These are phyloP conservation scores for Elaeis oleifera DNA, from an alignment of 202 grass and related monocot species.

Conservation along the genomic window DNA sequence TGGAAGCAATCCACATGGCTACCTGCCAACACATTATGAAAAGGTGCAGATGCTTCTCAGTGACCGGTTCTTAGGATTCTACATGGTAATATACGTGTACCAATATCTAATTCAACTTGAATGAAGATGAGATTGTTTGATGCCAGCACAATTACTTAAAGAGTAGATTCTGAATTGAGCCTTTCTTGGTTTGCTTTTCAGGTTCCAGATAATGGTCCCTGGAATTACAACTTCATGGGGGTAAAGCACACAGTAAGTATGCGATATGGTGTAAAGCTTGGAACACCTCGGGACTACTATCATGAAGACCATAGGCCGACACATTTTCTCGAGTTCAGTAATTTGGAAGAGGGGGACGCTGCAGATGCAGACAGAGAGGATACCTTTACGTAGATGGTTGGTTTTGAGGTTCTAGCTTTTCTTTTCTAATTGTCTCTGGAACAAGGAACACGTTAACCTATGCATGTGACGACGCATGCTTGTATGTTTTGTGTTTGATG, in stretches of 20 bases:
- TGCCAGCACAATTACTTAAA: too few species aligned
- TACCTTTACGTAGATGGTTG: constrained; percentile 41
- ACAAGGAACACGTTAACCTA: too few species aligned
- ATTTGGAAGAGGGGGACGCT: constrained; percentile 70
- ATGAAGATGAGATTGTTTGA: too few species aligned
- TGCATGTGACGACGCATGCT: too few species aligned
- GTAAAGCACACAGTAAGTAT: constrained; percentile 81
- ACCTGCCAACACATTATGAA: constrained; percentile 91
- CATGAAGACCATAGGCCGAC: constrained; percentile 89
- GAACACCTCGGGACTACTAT: constrained; percentile 77
- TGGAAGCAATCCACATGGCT: constrained; percentile 96
- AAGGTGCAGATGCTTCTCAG: constrained; percentile 99
- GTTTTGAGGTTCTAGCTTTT: too few species aligned
- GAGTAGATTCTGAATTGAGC: not conserved
- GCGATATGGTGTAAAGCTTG: constrained; percentile 80
- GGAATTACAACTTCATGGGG: constrained; percentile 99
- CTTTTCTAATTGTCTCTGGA: too few species aligned
- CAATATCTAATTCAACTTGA: not conserved
- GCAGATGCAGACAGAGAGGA: constrained; percentile 82
- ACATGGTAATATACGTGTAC: constrained; percentile 51
- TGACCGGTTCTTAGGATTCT: constrained; percentile 93
- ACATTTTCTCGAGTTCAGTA: constrained; percentile 88
- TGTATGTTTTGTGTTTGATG: too few species aligned
- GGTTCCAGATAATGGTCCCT: constrained; percentile 77
- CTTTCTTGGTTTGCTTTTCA: constrained; percentile 16